A percentile compares a stretch with the other conserved stretches of the same genome.
These are phyloP conservation scores for Phylloporus arenicola DNA, from an alignment of 768 basidiomycete genomes.

Conservation along the genomic window DNA sequence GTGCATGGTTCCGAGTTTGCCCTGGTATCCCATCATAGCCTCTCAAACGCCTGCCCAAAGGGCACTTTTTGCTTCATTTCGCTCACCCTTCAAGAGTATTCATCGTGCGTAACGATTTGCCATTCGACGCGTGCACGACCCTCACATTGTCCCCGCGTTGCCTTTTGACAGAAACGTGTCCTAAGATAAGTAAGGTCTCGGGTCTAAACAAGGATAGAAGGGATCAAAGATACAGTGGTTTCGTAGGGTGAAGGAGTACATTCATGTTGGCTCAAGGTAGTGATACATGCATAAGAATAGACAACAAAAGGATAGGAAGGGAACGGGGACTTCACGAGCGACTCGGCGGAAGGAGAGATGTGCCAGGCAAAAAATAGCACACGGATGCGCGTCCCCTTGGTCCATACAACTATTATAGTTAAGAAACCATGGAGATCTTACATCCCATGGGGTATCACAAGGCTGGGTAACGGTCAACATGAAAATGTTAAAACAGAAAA, in stretches of 20 bases:
- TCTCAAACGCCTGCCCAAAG: too few species aligned
- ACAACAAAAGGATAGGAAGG: background rate
- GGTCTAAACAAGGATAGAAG: background rate
- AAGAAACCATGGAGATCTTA: constrained; percentile 4
- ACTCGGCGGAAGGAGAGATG: too few species aligned
- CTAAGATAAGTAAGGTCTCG: too few species aligned
- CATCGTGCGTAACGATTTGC: too few species aligned
- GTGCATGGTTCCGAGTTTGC: too few species aligned
- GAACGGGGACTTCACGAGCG: background rate
- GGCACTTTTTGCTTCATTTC: too few species aligned
- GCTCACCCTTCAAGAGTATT: too few species aligned
- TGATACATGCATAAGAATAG: constrained; percentile 18
- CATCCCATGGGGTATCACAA: constrained; percentile 23
- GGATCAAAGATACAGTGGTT: constrained; percentile 5
- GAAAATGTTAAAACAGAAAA: background rate
- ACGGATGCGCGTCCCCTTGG: background rate
- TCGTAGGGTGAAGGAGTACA: constrained; percentile 16
- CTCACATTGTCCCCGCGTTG: too few species aligned
- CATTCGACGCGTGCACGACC: too few species aligned
- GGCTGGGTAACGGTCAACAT: constrained; percentile 22
- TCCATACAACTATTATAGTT: constrained; percentile 9
- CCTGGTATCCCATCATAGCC: too few species aligned
- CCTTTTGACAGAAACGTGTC: too few species aligned
- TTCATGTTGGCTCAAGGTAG: constrained; percentile 7
- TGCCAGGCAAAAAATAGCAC: background rate